Conservation (phyloP, 148 eudicot genomes). For the Arctostaphylos glauca region DNA sequence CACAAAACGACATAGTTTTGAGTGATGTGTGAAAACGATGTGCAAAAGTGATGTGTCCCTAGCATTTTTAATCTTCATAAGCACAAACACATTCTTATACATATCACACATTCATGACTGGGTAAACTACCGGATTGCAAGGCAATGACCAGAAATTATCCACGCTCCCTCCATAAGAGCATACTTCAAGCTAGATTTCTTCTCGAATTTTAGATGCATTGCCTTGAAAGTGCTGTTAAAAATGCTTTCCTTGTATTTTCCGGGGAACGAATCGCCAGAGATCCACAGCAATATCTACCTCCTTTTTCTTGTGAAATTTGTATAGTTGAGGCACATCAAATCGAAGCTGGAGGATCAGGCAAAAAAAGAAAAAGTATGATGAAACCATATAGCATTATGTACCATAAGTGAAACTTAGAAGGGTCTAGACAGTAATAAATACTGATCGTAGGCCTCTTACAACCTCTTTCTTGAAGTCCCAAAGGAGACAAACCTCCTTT, state of each 20-base stretch:
- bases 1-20: too few species aligned
- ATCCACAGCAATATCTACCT: slow-evolving; percentile 93
- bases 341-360: slow-evolving; percentile 49
- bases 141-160: too few species aligned
- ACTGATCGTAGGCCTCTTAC: neutral
- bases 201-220: neutral
- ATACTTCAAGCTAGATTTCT: too few species aligned
- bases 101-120: neutral
- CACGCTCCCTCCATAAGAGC: too few species aligned
- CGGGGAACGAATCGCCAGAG: slow-evolving; percentile 92
- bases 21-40: too few species aligned
- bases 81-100: neutral
- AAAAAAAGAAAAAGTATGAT: slow-evolving; percentile 11
- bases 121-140: neutral
- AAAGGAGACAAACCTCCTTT: too few species aligned
- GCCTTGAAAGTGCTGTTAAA: neutral
- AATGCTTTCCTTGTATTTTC: slow-evolving; percentile 13
- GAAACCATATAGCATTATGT: neutral
- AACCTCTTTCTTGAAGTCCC: too few species aligned
- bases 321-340: slow-evolving; percentile 86
- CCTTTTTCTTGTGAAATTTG: slow-evolving; percentile 96
- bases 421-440: too few species aligned
- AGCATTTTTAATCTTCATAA: too few species aligned
- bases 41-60: too few species aligned
- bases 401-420: neutral